Percentiles rank a stretch among this genome's conserved stretches.
Conservation (phyloP, 148 eudicot species). For the Bassia scoparia region DNA sequence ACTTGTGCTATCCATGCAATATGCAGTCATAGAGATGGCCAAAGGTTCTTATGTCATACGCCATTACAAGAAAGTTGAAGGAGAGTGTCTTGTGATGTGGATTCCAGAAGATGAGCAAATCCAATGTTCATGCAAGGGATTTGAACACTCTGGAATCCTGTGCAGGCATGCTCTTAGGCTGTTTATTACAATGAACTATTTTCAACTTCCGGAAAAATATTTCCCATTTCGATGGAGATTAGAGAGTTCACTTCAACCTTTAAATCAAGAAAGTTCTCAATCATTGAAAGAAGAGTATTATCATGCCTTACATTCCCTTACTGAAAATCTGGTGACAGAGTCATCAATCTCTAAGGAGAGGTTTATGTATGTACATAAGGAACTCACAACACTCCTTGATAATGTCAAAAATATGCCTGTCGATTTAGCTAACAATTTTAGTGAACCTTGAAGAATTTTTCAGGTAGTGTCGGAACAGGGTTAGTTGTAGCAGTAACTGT, state of each 20-base stretch:
- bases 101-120: conserved; percentile 58
- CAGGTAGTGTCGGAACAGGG: not conserved
- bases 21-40: conserved; percentile 49
- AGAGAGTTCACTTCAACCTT: conserved; percentile 41
- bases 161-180: conserved; percentile 66
- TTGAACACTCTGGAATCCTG: conserved; percentile 57
- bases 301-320: conserved; percentile 46
- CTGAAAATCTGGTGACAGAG: conserved; percentile 40
- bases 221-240: conserved; percentile 56
- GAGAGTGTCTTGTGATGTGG: conserved; percentile 54
- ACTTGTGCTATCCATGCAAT: conserved; percentile 49
- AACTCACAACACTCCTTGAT: conserved; percentile 45
- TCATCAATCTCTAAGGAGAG: conserved; percentile 51
- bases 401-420: conserved; percentile 43
- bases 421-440: conserved; percentile 28
- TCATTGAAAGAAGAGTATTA: conserved; percentile 31
- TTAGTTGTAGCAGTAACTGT: not conserved
- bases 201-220: conserved; percentile 60
- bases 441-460: conserved; percentile 17
- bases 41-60: conserved; percentile 54
- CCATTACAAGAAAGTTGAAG: conserved; percentile 62
- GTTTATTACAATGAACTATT: conserved; percentile 52
- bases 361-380: conserved; percentile 39
- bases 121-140: conserved; percentile 69
- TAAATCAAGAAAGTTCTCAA: conserved; percentile 33